Percentiles rank a stretch among this genome's conserved stretches.
phyloP scores from a whole-genome alignment of 768 basidiomycete species.

The Amanita pallidorosea region DNA sequence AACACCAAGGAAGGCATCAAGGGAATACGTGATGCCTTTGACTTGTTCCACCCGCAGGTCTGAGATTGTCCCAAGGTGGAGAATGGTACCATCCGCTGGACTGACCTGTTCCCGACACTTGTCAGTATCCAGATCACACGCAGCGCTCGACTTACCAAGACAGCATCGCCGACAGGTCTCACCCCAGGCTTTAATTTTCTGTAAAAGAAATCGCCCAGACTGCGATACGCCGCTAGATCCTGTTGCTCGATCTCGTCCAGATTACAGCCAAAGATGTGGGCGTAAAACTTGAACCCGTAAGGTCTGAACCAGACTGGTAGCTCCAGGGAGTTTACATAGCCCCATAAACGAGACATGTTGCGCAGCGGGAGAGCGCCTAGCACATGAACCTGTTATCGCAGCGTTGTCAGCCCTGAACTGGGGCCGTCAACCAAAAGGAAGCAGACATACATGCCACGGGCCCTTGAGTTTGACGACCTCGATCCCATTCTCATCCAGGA shows the following conservation, averaged over 20 bases:
- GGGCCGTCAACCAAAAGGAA: neutral
- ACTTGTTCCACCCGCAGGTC: slow-evolving; percentile 85
- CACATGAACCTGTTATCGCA: slow-evolving; percentile 68
- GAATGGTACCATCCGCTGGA: slow-evolving; percentile 87
- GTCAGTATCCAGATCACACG: neutral
- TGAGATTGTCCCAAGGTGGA: slow-evolving; percentile 84
- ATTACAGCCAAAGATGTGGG: slow-evolving; percentile 87
- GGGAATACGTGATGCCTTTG: slow-evolving; percentile 94
- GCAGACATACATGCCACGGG: slow-evolving; percentile 77
- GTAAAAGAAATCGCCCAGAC: slow-evolving; percentile 96
- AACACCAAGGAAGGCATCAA: slow-evolving; percentile 85
- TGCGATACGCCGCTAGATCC: slow-evolving; percentile 71
- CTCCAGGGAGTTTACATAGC: slow-evolving; percentile 87
- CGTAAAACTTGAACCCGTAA: slow-evolving; percentile 76
- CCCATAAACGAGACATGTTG: slow-evolving; percentile 95
- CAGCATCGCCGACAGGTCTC: slow-evolving; percentile 67
- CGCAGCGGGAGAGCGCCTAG: slow-evolving; percentile 90
- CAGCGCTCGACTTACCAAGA: slow-evolving; percentile 40
- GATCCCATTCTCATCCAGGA: slow-evolving; percentile 74
- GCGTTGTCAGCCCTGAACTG: neutral
- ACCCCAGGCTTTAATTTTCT: slow-evolving; percentile 72
- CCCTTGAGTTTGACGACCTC: slow-evolving; percentile 77
- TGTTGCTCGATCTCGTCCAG: slow-evolving; percentile 77
- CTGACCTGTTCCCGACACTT: slow-evolving; percentile 46
- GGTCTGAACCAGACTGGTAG: slow-evolving; percentile 96